These are phyloP conservation scores for Mycena filopes DNA, from an alignment of 768 basidiomycete genomes.

Conservation along the genomic window DNA sequence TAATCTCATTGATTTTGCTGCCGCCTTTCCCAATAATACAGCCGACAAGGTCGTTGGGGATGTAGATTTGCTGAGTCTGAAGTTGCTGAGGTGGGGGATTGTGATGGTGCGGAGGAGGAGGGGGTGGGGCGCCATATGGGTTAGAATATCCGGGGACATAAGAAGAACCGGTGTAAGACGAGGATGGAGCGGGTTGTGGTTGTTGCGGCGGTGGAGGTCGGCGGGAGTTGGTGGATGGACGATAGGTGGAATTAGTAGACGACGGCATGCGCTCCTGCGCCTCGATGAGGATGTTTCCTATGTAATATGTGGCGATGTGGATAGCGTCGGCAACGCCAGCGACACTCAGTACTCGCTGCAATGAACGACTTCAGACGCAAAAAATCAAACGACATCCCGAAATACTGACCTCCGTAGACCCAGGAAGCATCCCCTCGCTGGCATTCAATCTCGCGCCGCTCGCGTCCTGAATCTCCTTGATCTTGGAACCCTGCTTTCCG, in stretches of 20 bases:
- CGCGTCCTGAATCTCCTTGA: slow-evolving; percentile 99
- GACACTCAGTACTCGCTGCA: slow-evolving; percentile 94
- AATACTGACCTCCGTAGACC: slow-evolving; percentile 91
- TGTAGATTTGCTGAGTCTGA: slow-evolving; percentile 98
- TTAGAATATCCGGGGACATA: slow-evolving; percentile 77
- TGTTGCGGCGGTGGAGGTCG: slow-evolving; percentile 51
- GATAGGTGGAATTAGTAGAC: slow-evolving; percentile 70
- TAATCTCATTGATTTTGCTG: slow-evolving; percentile 98
- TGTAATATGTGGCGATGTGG: slow-evolving; percentile 99
- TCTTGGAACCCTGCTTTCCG: slow-evolving; percentile 96
- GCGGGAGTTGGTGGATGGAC: slow-evolving; percentile 70
- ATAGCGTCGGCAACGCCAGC: slow-evolving; percentile 99
- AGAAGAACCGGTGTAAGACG: slow-evolving; percentile 61
- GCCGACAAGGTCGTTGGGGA: slow-evolving; percentile 96
- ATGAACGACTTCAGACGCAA: slow-evolving; percentile 29
- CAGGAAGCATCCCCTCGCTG: slow-evolving; percentile 97
- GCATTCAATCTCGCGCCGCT: slow-evolving; percentile 96
- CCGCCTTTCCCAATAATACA: slow-evolving; percentile 99
- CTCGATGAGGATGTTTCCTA: slow-evolving; percentile 97
- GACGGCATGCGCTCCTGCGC: slow-evolving; percentile 87
- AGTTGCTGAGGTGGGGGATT: slow-evolving; percentile 73
- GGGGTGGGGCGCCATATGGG: slow-evolving; percentile 49
- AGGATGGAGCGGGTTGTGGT: slow-evolving; percentile 36
- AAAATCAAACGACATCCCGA: slow-evolving; percentile 10
- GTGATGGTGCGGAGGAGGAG: slow-evolving; percentile 55